Percentiles rank a stretch among this genome's conserved stretches.
Conservation (phyloP, 768 basidiomycete species). For the Trichaptum fuscoviolaceum region DNA sequence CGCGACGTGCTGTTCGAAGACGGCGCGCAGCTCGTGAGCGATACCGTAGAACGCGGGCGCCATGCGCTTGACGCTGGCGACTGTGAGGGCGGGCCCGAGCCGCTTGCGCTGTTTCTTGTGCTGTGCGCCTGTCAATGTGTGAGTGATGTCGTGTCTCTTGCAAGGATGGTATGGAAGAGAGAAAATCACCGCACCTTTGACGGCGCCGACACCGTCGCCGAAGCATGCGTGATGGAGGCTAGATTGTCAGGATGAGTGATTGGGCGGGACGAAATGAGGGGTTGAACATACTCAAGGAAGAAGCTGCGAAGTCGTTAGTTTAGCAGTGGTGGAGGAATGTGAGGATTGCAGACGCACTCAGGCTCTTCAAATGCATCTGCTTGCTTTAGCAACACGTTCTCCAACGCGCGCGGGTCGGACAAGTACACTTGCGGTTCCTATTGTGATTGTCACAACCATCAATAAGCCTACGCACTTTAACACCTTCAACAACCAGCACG, state of each 20-base stretch:
- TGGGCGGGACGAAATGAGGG: too few species aligned
- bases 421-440: constrained; percentile 25
- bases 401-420: constrained; percentile 27
- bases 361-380: constrained; percentile 13
- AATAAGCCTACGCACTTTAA: too few species aligned
- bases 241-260: too few species aligned
- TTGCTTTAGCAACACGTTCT: constrained; percentile 13
- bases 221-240: constrained; percentile 23
- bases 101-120: constrained; percentile 23
- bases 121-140: too few species aligned
- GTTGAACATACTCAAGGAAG: background rate
- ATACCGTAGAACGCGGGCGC: constrained; percentile 25
- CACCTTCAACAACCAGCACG: too few species aligned
- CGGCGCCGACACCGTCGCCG: constrained; percentile 31
- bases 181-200: constrained; percentile 24
- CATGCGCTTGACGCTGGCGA: constrained; percentile 16
- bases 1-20: constrained; percentile 8
- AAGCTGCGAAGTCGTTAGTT: background rate
- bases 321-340: background rate
- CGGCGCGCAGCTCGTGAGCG: constrained; percentile 21
- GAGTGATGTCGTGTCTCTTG: too few species aligned
- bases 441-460: background rate
- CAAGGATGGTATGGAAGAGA: background rate
- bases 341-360: constrained; percentile 13
- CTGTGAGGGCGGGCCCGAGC: constrained; percentile 23